These are phyloP conservation scores for Kazachstania psychrophila DNA, from an alignment of 805 yeast genomes.

Conservation along the genomic window DNA sequence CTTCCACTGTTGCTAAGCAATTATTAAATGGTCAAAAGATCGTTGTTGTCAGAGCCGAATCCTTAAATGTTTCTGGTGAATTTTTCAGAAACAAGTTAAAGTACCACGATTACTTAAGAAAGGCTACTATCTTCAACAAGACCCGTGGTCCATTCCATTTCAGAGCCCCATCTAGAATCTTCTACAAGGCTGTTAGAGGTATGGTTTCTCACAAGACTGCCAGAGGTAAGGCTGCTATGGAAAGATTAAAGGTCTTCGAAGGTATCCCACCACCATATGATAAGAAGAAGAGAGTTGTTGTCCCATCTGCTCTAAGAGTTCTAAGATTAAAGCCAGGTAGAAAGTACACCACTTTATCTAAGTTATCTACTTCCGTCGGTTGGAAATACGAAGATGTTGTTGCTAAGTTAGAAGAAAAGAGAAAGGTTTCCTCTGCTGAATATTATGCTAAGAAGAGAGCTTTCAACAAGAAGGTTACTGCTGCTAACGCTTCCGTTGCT, in stretches of 20 bases:
- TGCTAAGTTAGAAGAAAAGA: slow-evolving; percentile 96
- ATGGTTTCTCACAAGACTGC: slow-evolving; percentile 99
- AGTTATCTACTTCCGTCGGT: slow-evolving; percentile 93
- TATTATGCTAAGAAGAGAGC: slow-evolving; percentile 98
- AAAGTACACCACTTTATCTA: slow-evolving; percentile 98
- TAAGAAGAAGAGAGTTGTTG: slow-evolving; percentile 99
- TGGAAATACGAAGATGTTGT: slow-evolving; percentile 99
- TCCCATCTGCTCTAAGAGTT: slow-evolving; percentile 98
- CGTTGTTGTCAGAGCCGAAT: slow-evolving; percentile 95
- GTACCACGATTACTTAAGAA: slow-evolving; percentile 99
- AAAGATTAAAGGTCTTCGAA: slow-evolving; percentile 98
- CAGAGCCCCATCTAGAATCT: slow-evolving; percentile 99
- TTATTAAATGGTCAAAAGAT: slow-evolving; percentile 95
- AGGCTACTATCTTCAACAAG: slow-evolving; percentile 98
- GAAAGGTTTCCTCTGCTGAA: slow-evolving; percentile 98
- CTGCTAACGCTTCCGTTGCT: slow-evolving; percentile 82
- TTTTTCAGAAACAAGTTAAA: slow-evolving; percentile 99
- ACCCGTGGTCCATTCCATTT: slow-evolving; percentile 99
- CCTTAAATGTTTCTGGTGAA: slow-evolving; percentile 98
- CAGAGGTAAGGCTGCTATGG: slow-evolving; percentile 99
- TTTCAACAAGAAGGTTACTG: slow-evolving; percentile 80
- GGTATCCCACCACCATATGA: slow-evolving; percentile 99
- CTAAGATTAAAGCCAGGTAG: slow-evolving; percentile 99
- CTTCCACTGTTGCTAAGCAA: slow-evolving; percentile 97
- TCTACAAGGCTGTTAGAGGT: slow-evolving; percentile 99